Base-by-base conservation (phyloP, 1,139 yeast genomes). In the Sugiyamaella pinicola region DNA sequence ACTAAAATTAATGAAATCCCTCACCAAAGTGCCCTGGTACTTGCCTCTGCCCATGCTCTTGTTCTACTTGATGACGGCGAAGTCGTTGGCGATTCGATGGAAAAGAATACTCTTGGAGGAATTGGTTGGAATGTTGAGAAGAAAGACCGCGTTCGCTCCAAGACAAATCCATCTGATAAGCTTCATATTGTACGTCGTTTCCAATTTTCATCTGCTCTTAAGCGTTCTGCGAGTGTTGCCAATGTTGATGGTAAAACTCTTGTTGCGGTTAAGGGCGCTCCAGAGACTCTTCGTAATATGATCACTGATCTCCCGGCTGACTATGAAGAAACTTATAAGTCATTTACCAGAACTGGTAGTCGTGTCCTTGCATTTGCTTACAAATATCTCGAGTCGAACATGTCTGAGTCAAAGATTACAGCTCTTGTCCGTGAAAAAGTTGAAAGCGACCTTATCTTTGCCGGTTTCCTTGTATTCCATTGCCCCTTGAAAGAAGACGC, bases 21-120 rank as follows among this genome's bases (percentile, higher is more conserved):
- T 15, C 75, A 72, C 24, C 80, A 82, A 40, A 85, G 96, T 15
- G 76, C 83, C 37, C 77, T 81, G 58, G 90, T 89, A 35, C 80
- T 93, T 61, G 99, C 97, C 55, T 85, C 98, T 54, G 97, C 96
- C 39, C 99, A 95, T 71, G 98, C 99, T 34, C 79, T 93, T 59
- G 99, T 95, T 29, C 82, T 83, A 64, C 78, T 93, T 56, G 97
- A 93, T 64, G 96, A 91, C 68, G 99, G 98, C 63, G 98, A 93
- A 60, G 83, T 91, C 62, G 99, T 93, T 56, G 99, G 99, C 73
- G 99, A 95, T 66, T 97, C 99, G 59, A 93, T 93, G 98, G 99
- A 95, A 74, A 89, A 91, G 72, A 96, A 95, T 37, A 93, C 99
- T 47, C 77, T 93, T 62, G 84, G 83, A 61, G 95, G 96, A 49